These are phyloP conservation scores for Zoysia matrella DNA, from an alignment of 202 grass and related monocot genomes.

Conservation along the genomic window DNA sequence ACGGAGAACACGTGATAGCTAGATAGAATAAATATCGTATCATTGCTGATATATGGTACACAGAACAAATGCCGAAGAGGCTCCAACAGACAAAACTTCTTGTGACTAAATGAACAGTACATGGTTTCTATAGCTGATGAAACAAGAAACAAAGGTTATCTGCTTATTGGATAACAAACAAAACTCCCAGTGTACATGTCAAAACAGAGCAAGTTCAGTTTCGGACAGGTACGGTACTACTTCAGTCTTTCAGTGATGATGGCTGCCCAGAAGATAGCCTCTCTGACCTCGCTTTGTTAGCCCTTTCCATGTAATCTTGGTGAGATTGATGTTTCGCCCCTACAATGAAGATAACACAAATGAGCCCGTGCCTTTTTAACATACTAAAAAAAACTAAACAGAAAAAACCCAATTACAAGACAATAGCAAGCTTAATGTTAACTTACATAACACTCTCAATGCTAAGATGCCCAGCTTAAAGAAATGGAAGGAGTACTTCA, in stretches of 20 bases:
- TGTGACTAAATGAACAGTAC: background rate
- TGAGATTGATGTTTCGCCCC: constrained; percentile 84
- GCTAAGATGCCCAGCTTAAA: too few relatives aligned
- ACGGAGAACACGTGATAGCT: too few relatives aligned
- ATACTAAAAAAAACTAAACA: background rate
- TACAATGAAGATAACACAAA: constrained; percentile 41
- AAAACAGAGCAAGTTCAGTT: constrained; percentile 23
- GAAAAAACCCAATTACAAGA: background rate
- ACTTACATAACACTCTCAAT: background rate
- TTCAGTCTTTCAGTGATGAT: constrained; percentile 57
- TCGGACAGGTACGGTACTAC: background rate
- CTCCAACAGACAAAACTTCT: constrained; percentile 27
- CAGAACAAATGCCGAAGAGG: background rate
- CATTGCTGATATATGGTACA: background rate
- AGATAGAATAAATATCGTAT: background rate
- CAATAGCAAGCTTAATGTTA: background rate
- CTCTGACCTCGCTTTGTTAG: constrained; percentile 80
- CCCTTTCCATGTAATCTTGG: constrained; percentile 93
- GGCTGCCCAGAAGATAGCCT: constrained; percentile 82
- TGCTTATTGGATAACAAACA: constrained; percentile 37
- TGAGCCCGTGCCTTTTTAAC: background rate
- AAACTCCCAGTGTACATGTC: constrained; percentile 4
- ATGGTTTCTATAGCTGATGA: constrained; percentile 1
- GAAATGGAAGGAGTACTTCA: background rate
- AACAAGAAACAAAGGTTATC: background rate